These are phyloP conservation scores for Aureobasidium sp. DNA, from an alignment of 2,329 filamentous ascomycete genomes.

Conservation along the genomic window DNA sequence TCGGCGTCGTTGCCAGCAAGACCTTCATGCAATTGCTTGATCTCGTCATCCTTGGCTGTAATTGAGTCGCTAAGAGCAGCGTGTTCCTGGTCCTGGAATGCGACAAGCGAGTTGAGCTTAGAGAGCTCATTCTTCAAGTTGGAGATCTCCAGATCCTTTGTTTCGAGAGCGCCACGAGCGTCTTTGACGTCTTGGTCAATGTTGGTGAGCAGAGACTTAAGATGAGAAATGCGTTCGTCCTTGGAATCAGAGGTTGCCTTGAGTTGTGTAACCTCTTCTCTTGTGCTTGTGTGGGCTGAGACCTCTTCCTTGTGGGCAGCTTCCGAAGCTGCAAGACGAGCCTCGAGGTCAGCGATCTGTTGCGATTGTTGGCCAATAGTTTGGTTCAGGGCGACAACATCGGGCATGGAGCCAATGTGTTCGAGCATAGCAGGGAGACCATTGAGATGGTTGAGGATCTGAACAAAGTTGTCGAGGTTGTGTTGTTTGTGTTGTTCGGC, in stretches of 20 bases:
- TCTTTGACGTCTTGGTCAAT: slow-evolving; percentile 4
- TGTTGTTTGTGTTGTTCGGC: slow-evolving; percentile 9
- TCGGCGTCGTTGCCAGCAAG: slow-evolving; percentile 7
- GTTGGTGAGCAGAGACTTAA: neutral
- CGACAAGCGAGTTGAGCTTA: slow-evolving; percentile 7
- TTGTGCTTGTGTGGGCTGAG: neutral
- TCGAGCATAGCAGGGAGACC: slow-evolving; percentile 10
- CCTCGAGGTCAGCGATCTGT: slow-evolving; percentile 9
- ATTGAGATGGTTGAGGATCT: slow-evolving; percentile 7
- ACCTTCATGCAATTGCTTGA: slow-evolving; percentile 3
- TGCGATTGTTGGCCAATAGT: slow-evolving; percentile 4
- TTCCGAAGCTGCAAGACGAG: slow-evolving; percentile 3
- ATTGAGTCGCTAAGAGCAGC: slow-evolving; percentile 1
- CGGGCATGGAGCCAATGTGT: slow-evolving; percentile 4
- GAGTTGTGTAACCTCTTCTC: neutral
- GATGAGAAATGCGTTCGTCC: slow-evolving; percentile 1
- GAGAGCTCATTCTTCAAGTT: neutral
- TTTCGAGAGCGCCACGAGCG: neutral
- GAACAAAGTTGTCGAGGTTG: slow-evolving; percentile 10
- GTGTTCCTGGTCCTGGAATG: slow-evolving; percentile 6
- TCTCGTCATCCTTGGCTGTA: neutral
- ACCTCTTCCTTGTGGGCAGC: neutral
- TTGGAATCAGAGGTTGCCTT: neutral
- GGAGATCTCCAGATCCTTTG: neutral
- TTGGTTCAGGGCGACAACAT: neutral